Percentiles rank a stretch among this genome's conserved stretches.
Conservation (phyloP, 768 basidiomycete species). For the Tulasnella sp. region DNA sequence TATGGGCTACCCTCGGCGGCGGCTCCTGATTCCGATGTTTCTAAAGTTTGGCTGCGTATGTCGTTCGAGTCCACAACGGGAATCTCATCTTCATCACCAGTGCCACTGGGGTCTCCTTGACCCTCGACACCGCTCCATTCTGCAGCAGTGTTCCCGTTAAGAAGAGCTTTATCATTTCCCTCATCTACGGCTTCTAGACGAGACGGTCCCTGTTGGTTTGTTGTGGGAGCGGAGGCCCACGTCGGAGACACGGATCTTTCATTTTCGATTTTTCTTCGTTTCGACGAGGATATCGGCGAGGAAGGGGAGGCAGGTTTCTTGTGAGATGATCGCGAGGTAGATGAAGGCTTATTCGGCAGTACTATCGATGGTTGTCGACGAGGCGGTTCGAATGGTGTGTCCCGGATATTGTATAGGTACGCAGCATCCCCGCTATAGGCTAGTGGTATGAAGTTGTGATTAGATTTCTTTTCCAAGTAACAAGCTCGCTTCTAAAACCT, state of each 20-base stretch:
- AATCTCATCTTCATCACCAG: too few species aligned
- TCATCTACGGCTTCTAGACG: conserved; percentile 2
- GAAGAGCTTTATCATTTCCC: neutral
- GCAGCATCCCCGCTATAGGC: conserved; percentile 65
- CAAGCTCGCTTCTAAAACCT: conserved; percentile 6
- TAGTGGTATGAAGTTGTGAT: conserved; percentile 23
- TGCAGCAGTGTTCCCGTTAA: too few species aligned
- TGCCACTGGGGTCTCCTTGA: neutral
- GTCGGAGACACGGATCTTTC: conserved; percentile 9
- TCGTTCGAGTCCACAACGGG: neutral
- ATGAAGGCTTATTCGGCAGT: conserved; percentile 15
- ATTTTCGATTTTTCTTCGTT: conserved; percentile 9
- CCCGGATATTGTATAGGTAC: conserved; percentile 62
- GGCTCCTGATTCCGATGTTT: too few species aligned
- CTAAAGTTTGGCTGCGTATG: too few species aligned
- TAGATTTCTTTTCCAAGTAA: too few species aligned
- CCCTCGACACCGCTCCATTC: conserved; percentile 5
- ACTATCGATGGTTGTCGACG: conserved; percentile 19
- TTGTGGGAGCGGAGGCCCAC: conserved; percentile 12
- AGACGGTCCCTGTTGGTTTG: neutral
- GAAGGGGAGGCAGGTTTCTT: neutral
- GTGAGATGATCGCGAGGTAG: too few species aligned
- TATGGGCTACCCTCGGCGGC: too few species aligned
- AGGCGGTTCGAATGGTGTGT: conserved; percentile 36
- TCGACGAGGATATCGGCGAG: neutral